A percentile compares a stretch with the other conserved stretches of the same genome.
These are phyloP conservation scores for Incumbomyces delicatus DNA, from an alignment of 2,329 filamentous ascomycete species.

Conservation along the genomic window DNA sequence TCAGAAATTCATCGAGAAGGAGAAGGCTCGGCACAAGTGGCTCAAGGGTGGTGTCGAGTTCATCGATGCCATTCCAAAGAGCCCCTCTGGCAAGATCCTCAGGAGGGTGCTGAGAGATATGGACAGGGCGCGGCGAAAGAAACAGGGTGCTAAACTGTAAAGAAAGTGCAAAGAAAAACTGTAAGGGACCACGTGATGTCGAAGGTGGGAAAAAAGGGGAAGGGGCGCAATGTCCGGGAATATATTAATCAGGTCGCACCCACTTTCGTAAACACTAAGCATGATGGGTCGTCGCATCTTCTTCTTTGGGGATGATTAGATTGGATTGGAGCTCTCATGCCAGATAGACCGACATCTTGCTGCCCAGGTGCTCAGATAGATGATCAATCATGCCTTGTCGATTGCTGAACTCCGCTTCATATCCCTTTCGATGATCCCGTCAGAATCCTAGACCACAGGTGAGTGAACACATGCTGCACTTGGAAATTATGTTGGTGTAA, in stretches of 20 bases:
- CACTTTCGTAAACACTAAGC: too few species aligned
- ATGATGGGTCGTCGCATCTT: too few species aligned
- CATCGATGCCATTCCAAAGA: slow-evolving; percentile 50
- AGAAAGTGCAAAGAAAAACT: too few species aligned
- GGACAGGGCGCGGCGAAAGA: slow-evolving; percentile 59
- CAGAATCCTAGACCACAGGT: too few species aligned
- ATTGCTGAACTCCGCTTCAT: not conserved
- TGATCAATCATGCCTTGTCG: not conserved
- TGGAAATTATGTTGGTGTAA: too few species aligned
- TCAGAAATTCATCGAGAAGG: slow-evolving; percentile 48
- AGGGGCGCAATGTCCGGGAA: too few species aligned
- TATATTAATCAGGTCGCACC: not conserved
- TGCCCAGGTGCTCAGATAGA: too few species aligned
- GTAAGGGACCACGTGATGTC: too few species aligned
- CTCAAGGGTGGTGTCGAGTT: slow-evolving; percentile 51
- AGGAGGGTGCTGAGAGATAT: slow-evolving; percentile 59
- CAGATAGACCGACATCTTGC: not conserved
- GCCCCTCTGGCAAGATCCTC: slow-evolving; percentile 54
- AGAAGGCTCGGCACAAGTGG: slow-evolving; percentile 55
- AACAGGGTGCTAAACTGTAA: slow-evolving; percentile 57
- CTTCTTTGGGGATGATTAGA: too few species aligned
- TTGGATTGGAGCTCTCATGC: not conserved
- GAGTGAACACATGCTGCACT: too few species aligned
- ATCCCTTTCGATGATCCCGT: not conserved
- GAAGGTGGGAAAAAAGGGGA: too few species aligned